Percentiles rank a stretch among this genome's conserved stretches.
phyloP scores from a whole-genome alignment of 2,329 filamentous ascomycete species.

The Lasiodiplodia theobromae region DNA sequence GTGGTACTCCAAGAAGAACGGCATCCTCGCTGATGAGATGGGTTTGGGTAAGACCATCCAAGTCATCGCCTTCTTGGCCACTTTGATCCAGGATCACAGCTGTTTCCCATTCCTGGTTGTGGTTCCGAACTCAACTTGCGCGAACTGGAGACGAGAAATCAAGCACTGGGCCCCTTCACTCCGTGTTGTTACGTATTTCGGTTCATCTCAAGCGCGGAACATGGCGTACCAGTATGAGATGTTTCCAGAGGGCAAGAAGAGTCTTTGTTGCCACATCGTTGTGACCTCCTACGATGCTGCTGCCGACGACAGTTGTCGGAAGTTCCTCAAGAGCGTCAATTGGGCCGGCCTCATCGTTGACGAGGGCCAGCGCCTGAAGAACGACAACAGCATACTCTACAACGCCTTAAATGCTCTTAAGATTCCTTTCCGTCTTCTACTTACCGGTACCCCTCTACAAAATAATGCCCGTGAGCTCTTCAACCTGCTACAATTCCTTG shows the following conservation, averaged over 20 bases:
- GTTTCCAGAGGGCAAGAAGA: conserved; percentile 70
- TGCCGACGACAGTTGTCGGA: conserved; percentile 71
- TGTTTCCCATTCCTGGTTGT: conserved; percentile 94
- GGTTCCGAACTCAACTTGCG: conserved; percentile 91
- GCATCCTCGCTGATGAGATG: conserved; percentile 97
- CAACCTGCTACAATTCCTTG: conserved; percentile 94
- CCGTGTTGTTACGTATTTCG: conserved; percentile 92
- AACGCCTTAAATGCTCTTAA: conserved; percentile 73
- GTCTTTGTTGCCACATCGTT: conserved; percentile 87
- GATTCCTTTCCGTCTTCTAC: conserved; percentile 81
- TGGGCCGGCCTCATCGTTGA: conserved; percentile 94
- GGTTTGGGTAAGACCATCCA: conserved; percentile 97
- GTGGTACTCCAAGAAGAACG: conserved; percentile 81
- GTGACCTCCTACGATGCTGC: conserved; percentile 95
- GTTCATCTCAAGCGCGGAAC: conserved; percentile 74
- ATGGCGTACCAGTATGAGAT: conserved; percentile 84
- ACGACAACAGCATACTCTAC: conserved; percentile 86
- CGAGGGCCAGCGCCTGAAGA: conserved; percentile 94
- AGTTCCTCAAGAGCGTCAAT: conserved; percentile 72
- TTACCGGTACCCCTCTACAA: conserved; percentile 90
- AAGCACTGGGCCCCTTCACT: conserved; percentile 89
- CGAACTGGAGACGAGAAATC: conserved; percentile 97
- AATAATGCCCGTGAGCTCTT: conserved; percentile 96
- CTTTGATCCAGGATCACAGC: conserved; percentile 65
- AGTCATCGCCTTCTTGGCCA: conserved; percentile 81